Conservation (phyloP, 768 basidiomycete species). For the Podaxis rugospora region DNA sequence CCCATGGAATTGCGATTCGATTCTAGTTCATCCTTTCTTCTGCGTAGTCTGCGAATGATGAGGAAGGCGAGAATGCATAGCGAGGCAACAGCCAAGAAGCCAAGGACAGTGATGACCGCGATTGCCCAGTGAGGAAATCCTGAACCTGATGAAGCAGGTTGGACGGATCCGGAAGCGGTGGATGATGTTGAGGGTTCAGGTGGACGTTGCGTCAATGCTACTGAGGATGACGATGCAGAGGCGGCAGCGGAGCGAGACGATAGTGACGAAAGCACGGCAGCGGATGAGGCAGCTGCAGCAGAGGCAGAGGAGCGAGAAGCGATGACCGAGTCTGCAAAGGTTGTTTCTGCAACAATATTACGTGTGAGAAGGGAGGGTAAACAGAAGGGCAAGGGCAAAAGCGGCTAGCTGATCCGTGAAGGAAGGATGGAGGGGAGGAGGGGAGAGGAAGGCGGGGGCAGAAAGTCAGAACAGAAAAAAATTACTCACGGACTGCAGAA, state of each 20-base stretch:
- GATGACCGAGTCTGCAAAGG: conserved; percentile 61
- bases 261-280: conserved; percentile 25
- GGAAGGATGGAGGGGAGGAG: not conserved
- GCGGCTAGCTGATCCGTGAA: conserved; percentile 7
- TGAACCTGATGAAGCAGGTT: conserved; percentile 29
- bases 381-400: conserved; percentile 9
- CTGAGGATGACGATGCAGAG: conserved; percentile 32
- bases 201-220: conserved; percentile 18
- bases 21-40: conserved; percentile 37
- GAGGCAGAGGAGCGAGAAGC: conserved; percentile 50
- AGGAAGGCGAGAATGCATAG: conserved; percentile 66
- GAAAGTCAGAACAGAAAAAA: not conserved
- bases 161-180: conserved; percentile 38
- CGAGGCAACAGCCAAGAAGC: conserved; percentile 76
- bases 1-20: conserved; percentile 74
- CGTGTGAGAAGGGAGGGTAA: conserved; percentile 9
- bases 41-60: conserved; percentile 64
- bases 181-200: conserved; percentile 14
- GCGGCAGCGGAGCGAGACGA: conserved; percentile 26
- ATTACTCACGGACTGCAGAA: conserved; percentile 69
- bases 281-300: conserved; percentile 26
- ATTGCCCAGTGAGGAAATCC: conserved; percentile 88
- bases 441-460: not conserved
- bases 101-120: conserved; percentile 83
- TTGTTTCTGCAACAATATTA: conserved; percentile 53